phyloP scores from a whole-genome alignment of 306 rosid genomes.

The Neltuma alba region DNA sequence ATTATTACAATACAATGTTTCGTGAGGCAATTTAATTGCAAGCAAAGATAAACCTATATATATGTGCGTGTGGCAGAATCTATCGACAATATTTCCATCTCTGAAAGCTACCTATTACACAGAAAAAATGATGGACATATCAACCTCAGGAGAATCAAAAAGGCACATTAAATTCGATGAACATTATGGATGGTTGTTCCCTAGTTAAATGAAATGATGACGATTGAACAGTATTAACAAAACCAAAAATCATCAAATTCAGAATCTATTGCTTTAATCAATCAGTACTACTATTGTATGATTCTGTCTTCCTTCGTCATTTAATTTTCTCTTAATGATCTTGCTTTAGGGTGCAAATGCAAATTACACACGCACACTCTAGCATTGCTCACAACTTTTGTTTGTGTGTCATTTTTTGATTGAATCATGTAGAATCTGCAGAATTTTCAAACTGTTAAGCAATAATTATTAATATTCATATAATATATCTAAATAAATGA shows the following conservation, averaged over 20 bases:
- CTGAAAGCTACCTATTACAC: neutral
- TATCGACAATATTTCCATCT: neutral
- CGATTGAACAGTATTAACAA: neutral
- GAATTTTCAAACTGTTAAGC: too few relatives aligned
- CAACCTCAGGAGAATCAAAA: neutral
- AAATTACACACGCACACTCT: too few relatives aligned
- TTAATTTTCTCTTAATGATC: neutral
- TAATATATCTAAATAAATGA: too few relatives aligned
- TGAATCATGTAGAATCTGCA: too few relatives aligned
- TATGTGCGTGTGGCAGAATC: neutral
- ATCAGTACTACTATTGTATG: neutral
- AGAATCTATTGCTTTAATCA: neutral
- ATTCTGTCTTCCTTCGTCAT: neutral
- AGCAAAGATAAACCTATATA: neutral
- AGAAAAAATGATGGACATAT: neutral
- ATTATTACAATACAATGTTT: neutral
- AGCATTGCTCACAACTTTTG: too few relatives aligned
- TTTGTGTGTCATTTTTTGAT: too few relatives aligned
- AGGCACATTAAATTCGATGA: neutral
- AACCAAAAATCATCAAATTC: neutral
- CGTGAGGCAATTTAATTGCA: neutral
- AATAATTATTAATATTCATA: too few relatives aligned
- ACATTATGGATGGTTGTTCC: neutral
- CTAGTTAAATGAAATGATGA: neutral
- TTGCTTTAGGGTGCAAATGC: neutral